Conservation (phyloP, 208 protist species). For the Wallacemonas collosoma region DNA sequence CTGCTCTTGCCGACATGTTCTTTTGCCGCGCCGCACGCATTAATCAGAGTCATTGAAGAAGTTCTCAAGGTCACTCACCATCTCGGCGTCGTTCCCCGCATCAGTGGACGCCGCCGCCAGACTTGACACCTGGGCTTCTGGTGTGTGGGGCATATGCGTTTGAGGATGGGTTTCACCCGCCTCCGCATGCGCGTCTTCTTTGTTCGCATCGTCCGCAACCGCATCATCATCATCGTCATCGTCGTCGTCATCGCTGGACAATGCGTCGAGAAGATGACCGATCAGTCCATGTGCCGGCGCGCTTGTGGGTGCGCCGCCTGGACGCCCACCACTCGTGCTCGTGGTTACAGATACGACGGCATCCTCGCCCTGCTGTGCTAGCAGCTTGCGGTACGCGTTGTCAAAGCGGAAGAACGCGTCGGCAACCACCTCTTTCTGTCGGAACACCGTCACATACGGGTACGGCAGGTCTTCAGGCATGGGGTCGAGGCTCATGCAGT, state of each 20-base stretch:
- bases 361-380: constrained; percentile 21
- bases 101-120: neutral
- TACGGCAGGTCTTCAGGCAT: constrained; percentile 73
- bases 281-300: neutral
- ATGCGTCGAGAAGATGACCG: constrained; percentile 19
- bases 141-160: too few relatives aligned
- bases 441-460: constrained; percentile 57
- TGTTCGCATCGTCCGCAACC: constrained; percentile 2
- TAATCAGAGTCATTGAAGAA: constrained; percentile 68
- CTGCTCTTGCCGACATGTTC: too few relatives aligned
- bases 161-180: too few relatives aligned
- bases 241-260: neutral
- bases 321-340: neutral
- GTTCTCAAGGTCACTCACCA: constrained; percentile 49
- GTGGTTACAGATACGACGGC: neutral
- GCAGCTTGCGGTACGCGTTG: constrained; percentile 54
- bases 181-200: constrained; percentile 9
- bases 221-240: neutral
- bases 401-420: constrained; percentile 87
- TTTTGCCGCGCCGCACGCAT: neutral
- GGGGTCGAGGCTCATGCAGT: constrained; percentile 63
- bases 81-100: constrained; percentile 15
- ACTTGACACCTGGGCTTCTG: too few relatives aligned
- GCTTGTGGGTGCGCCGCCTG: neutral
- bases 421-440: constrained; percentile 75